A percentile compares a stretch with the other conserved stretches of the same genome.
Conservation (phyloP, 1,284 basidiomycete species). For the Apiotrichum domesticum region DNA sequence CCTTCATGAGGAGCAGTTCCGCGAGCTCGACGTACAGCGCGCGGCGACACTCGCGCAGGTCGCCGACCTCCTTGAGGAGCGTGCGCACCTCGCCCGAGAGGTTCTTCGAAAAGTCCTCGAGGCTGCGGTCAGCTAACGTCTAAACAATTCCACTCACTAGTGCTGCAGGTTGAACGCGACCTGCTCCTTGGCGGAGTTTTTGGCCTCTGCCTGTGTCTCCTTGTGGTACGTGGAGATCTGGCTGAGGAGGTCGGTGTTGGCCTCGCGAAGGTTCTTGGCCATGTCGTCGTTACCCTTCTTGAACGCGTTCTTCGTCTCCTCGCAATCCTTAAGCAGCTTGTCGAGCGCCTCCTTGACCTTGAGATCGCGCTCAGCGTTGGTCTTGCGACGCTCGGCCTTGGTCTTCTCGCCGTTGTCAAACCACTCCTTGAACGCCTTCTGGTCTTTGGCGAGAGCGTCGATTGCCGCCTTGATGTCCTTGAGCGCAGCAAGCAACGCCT, state of each 20-base stretch:
- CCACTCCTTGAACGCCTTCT: constrained; percentile 3
- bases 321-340: not conserved
- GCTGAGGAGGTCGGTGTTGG: constrained; percentile 41
- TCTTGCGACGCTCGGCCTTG: not conserved
- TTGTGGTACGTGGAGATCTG: constrained; percentile 45
- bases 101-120: constrained; percentile 44
- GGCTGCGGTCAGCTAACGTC: constrained; percentile 15
- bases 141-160: constrained; percentile 11
- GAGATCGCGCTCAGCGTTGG: not conserved
- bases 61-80: constrained; percentile 45
- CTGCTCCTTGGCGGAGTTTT: constrained; percentile 42
- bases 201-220: constrained; percentile 34
- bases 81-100: constrained; percentile 43
- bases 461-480: not conserved
- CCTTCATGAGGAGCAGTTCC: constrained; percentile 45
- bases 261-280: constrained; percentile 29
- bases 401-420: not conserved
- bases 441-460: not conserved
- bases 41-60: constrained; percentile 42
- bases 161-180: constrained; percentile 43
- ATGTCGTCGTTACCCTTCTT: not conserved
- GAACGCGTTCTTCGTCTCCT: constrained; percentile 6
- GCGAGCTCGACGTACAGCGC: constrained; percentile 45
- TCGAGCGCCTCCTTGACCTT: constrained; percentile 1
- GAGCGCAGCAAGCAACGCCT: not conserved